These are phyloP conservation scores for Sequoiadendron giganteum DNA, from an alignment of 75 land plant species.

Conservation along the genomic window DNA sequence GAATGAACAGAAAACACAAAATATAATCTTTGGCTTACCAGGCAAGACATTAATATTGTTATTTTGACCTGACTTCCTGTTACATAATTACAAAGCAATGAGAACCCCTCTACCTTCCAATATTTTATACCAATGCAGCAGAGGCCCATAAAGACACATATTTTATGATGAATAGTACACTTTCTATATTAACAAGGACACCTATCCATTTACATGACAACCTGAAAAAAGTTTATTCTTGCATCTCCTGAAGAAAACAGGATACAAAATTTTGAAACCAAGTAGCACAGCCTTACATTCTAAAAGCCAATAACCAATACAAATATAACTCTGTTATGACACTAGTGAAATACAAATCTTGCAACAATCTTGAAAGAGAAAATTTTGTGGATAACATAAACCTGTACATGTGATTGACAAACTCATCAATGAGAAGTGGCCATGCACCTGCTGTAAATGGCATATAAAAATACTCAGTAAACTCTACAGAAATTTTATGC, in stretches of 20 bases:
- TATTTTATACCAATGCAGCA: background rate
- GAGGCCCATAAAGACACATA: background rate
- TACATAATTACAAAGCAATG: background rate
- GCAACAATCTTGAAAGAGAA: background rate
- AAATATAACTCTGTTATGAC: background rate
- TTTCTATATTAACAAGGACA: no score
- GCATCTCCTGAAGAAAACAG: background rate
- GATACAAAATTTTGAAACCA: background rate
- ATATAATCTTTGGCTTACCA: background rate
- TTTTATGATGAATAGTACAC: background rate
- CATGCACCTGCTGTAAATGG: conserved; percentile 72
- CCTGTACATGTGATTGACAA: conserved; percentile 95
- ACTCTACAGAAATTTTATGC: background rate
- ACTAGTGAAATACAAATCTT: background rate
- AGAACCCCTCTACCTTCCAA: background rate
- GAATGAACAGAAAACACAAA: background rate
- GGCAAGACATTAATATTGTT: background rate
- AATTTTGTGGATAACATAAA: conserved; percentile 21
- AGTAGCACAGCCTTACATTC: background rate
- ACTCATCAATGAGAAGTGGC: conserved; percentile 95
- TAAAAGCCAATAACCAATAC: background rate
- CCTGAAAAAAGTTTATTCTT: background rate
- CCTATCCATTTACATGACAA: background rate
- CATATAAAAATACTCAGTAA: background rate
- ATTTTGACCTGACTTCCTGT: conserved; percentile 3